A percentile compares a stretch with the other conserved stretches of the same genome.
Evolutionary conservation across 768 basidiomycete species (phyloP).

Genomic region (Boletus sp.): DNA sequence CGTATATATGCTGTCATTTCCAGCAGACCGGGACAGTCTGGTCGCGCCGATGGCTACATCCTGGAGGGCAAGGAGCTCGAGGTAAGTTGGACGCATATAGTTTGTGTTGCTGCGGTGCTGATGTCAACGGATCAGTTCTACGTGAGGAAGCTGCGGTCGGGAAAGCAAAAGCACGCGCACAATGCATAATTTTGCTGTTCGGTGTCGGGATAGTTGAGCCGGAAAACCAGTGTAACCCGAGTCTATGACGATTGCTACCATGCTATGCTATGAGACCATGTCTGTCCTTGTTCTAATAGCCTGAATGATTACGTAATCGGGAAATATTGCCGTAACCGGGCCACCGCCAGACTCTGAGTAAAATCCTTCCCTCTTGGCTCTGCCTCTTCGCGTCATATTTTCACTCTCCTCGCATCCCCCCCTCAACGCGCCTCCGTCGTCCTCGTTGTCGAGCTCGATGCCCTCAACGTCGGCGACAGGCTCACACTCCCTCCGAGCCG

Average conservation of each 20-base stretch:
- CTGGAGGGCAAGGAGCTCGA: constrained; percentile 99
- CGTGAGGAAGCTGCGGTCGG: constrained; percentile 86
- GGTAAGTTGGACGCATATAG: constrained; percentile 43
- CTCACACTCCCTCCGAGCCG: constrained; percentile 21
- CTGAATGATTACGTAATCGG: constrained; percentile 23
- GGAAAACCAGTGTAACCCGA: not conserved
- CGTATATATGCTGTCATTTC: constrained; percentile 93
- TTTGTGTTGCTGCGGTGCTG: constrained; percentile 10
- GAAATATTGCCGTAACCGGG: constrained; percentile 32
- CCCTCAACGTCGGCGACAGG: constrained; percentile 29
- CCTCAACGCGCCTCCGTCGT: constrained; percentile 24
- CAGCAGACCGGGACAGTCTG: constrained; percentile 95
- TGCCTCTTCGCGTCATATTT: constrained; percentile 35
- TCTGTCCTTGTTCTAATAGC: constrained; percentile 1
- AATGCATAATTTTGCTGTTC: constrained; percentile 29
- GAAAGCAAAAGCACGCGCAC: constrained; percentile 92
- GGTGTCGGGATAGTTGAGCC: too few relatives aligned
- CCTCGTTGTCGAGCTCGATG: constrained; percentile 31
- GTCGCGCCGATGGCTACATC: constrained; percentile 95
- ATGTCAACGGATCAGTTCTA: constrained; percentile 67
- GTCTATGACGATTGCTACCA: not conserved
- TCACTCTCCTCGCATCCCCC: constrained; percentile 9
- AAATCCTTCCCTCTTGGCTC: constrained; percentile 25
- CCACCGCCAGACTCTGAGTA: constrained; percentile 21
- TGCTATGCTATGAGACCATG: constrained; percentile 8